phyloP scores from a whole-genome alignment of 768 basidiomycete genomes.

The Amanita brunnescens region DNA sequence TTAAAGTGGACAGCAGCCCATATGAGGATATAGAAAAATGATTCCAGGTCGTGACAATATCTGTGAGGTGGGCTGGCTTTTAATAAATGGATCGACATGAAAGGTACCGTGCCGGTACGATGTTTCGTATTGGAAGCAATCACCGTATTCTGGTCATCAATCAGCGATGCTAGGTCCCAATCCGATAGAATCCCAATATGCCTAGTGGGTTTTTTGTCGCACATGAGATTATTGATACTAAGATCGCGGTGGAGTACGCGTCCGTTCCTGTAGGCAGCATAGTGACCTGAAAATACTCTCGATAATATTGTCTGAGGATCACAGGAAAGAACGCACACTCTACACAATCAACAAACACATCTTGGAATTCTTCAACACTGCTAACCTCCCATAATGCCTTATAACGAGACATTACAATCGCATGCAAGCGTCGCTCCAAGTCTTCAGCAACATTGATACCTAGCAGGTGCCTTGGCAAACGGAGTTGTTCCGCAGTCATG shows the following conservation, averaged over 20 bases:
- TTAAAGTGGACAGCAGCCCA: slow-evolving; percentile 13
- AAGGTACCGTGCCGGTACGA: slow-evolving; percentile 20
- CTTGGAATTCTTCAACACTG: slow-evolving; percentile 17
- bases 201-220: slow-evolving; percentile 3
- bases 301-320: background rate
- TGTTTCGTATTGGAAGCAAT: slow-evolving; percentile 11
- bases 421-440: slow-evolving; percentile 12
- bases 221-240: slow-evolving; percentile 23
- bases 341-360: slow-evolving; percentile 20
- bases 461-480: slow-evolving; percentile 8
- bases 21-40: slow-evolving; percentile 16
- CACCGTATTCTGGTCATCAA: slow-evolving; percentile 7
- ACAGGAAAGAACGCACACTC: slow-evolving; percentile 17
- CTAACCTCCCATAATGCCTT: slow-evolving; percentile 15
- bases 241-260: slow-evolving; percentile 23
- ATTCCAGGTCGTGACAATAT: slow-evolving; percentile 19
- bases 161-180: slow-evolving; percentile 17
- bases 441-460: background rate
- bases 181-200: slow-evolving; percentile 20
- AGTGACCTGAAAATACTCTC: slow-evolving; percentile 14
- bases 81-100: slow-evolving; percentile 22
- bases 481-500: slow-evolving; percentile 4
- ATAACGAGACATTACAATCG: slow-evolving; percentile 14
- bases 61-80: slow-evolving; percentile 6
- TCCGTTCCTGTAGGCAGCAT: slow-evolving; percentile 13